phyloP scores from a whole-genome alignment of 225 moss, liverwort and hornwort genomes.

The Marchantia polymorpha region DNA sequence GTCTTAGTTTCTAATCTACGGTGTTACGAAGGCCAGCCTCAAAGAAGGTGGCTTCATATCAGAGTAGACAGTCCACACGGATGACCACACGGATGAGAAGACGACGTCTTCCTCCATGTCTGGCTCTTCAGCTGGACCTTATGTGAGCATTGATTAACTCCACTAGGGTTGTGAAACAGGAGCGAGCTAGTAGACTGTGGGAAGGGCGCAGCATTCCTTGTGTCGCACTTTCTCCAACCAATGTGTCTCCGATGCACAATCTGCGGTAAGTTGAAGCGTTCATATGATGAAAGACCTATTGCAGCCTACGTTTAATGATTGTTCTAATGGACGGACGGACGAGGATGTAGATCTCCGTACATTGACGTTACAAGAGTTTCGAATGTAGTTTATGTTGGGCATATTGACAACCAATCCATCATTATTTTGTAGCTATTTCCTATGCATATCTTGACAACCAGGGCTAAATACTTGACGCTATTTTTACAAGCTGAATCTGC shows the following conservation, averaged over 20 bases:
- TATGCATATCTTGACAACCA: too few species aligned
- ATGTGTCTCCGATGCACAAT: slow-evolving; percentile 85
- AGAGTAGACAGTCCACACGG: not conserved
- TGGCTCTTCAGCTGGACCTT: not conserved
- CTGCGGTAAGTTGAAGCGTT: slow-evolving; percentile 40
- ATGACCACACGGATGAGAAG: not conserved
- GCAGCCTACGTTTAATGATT: not conserved
- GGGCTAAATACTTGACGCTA: too few species aligned
- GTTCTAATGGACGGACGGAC: not conserved
- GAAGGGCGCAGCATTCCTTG: slow-evolving; percentile 57
- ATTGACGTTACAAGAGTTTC: not conserved
- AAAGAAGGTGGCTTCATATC: not conserved
- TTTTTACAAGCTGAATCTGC: too few species aligned
- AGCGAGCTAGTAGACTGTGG: slow-evolving; percentile 65
- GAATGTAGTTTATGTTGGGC: not conserved
- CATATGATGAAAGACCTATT: not conserved
- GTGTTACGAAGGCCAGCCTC: not conserved
- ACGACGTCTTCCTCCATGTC: not conserved
- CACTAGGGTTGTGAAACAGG: slow-evolving; percentile 28
- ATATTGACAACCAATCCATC: not conserved
- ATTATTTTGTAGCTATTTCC: not conserved
- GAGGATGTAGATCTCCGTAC: not conserved
- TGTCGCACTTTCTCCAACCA: slow-evolving; percentile 59
- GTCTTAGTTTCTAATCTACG: not conserved
- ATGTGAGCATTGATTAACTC: not conserved